Base-by-base conservation (phyloP, 2,329 filamentous ascomycete genomes). In the Aspergillus carbonarius region DNA sequence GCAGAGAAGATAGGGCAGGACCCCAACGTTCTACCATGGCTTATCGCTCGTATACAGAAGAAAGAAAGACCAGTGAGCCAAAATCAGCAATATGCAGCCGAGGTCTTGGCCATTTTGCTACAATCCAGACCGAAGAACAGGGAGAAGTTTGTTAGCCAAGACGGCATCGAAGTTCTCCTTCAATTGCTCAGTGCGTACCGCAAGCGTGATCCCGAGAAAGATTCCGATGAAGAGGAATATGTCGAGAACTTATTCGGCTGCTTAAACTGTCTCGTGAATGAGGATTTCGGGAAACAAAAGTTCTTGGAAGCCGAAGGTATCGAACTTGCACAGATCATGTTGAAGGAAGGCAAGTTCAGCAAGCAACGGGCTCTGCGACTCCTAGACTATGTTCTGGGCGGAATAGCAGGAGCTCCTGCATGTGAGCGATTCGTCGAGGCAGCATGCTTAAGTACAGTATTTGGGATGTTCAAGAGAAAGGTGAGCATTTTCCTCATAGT, bases 41-140 rank as follows among this genome's bases (percentile, higher is more conserved):
- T 99, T 2, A 79, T 96, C 35, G 77, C 82, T 51, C 85, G 95
- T 51, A 89, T 92, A 61, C 86, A 89, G 65, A 82, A 81, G 57
- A 83, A 83, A 52, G 92, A 96, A 72, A 79, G 78, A 4, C 79
- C 81, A 0, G 85, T 96, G 0, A 83, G 86, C 5, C 95, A 99
- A 72, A 99, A 99, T 72, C 96, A 95, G 72, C 93, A 97, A 73
- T 99, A 98, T 72, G 85, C 92, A 0, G 92, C 93, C 15, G 95
- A 99, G 76, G 85, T 98, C 7, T 81, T 99, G 2, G 92, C 93
- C 12, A 95, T 99, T 55, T 79, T 99, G 8, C 82, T 93, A 17
- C 93, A 97, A 73, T 86, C 87, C 1, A 91, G 90, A 3, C 64
- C 83, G 0, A 76, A 83, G 37, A 92, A 92, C 67, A 81, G 90